Evolutionary conservation across 768 basidiomycete species (phyloP), one percentile per base, ranked within the genome.

Genomic region (Pisolithus sp.): DNA sequence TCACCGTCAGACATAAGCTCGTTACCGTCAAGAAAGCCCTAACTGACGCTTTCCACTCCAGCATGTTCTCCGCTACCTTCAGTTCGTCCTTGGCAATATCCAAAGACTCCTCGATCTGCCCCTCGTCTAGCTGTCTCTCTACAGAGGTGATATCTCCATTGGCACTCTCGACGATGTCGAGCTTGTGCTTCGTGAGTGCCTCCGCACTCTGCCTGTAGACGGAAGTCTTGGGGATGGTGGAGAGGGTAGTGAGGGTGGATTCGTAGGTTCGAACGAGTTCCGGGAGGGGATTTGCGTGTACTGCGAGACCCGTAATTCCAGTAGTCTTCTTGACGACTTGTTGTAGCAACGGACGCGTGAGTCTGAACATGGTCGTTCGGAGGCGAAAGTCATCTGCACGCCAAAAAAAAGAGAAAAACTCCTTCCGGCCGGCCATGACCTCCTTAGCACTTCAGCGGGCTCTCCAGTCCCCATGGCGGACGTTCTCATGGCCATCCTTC

Each of bases 21-120:
- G 53, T 50, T 26, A 36, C 53, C 38, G 44, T 13, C 34, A 5
- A 55, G 7, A 39, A 46, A 46, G 26, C 49, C 18, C n/a, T 42
- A 49, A 86, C 93, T 68, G 68, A 97, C 94, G 89, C 81, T 73
- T 94, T 95, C 93, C 92, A 98, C 64, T 93, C 86, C n/a, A 85
- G 63, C 86, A 96, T 89, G 71, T 89, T 89, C 30, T 73, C 73
- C 5, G 77, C 89, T 37, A 97, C 74, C 50, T 72, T 74, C 51
- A 91, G 73, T 69, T 98, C 94, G 62, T 88, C 87, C 58, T 82
- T 71, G 10, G 93, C 94, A 68, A 89, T 82, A 58, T 82, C 78
- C 59, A 98, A 61, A 31, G 87, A 79, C 68, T 92, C 78, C 73
- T 98, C 94, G 40, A 96, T 89, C 60, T 90, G 82, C 0, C 92